Evolutionary conservation across 306 rosid species (phyloP).

Genomic region (Pyrus communis): DNA sequence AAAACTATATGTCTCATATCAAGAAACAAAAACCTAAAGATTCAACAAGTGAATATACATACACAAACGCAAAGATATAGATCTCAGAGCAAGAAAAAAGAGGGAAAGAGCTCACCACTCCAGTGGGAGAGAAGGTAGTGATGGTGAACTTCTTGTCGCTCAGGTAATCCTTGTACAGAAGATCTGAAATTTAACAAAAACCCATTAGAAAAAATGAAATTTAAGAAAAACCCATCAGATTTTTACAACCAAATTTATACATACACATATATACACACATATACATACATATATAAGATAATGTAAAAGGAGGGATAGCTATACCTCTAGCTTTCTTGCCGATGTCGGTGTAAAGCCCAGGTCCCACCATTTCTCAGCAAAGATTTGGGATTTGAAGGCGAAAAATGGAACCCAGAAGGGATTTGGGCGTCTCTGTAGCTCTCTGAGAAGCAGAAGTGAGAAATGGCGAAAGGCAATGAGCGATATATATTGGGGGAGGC

Average conservation of each 20-base stretch:
- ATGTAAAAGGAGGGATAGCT: background rate
- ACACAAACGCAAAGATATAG: background rate
- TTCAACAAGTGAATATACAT: background rate
- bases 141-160: conserved; percentile 86
- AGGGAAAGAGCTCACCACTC: conserved; percentile 46
- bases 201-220: background rate
- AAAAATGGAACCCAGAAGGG: background rate
- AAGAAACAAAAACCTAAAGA: conserved; percentile 2
- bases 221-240: background rate
- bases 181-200: conserved; percentile 37
- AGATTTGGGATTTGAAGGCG: conserved; percentile 20
- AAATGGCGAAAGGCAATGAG: background rate
- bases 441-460: background rate
- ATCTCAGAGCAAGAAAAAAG: background rate
- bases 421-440: background rate
- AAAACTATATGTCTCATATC: background rate
- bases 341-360: conserved; percentile 88
- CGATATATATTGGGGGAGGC: conserved; percentile 8
- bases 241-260: background rate
- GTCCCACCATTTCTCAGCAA: conserved; percentile 61
- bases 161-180: conserved; percentile 79
- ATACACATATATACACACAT: background rate
- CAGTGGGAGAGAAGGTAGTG: conserved; percentile 86
- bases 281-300: background rate
- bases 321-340: conserved; percentile 87